Evolutionary conservation across 176 grass and related monocot genomes (phyloP).

Genomic region (Zea luxurians): DNA sequence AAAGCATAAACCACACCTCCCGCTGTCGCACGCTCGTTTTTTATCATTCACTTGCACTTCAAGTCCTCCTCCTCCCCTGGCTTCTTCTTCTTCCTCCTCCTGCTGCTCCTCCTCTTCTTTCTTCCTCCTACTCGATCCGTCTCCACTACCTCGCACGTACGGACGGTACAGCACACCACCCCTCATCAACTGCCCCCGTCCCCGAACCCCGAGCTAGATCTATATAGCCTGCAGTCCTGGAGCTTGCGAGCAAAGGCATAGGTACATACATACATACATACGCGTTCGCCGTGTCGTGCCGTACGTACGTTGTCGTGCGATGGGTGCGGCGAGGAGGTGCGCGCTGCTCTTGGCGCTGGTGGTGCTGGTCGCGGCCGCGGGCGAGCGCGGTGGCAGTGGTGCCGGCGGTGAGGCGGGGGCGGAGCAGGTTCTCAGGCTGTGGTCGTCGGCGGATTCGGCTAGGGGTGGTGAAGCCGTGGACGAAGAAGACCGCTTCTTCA

Average conservation of each 20-base stretch:
- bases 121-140: neutral
- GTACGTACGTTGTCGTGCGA: constrained; percentile 9
- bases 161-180: no score
- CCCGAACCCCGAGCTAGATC: no score
- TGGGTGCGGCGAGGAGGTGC: constrained; percentile 22
- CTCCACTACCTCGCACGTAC: neutral
- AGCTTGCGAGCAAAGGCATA: no score
- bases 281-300: no score
- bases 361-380: neutral
- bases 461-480: neutral
- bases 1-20: constrained; percentile 64
- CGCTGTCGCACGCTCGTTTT: constrained; percentile 33
- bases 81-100: neutral
- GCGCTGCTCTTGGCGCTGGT: constrained; percentile 12
- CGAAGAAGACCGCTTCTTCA: neutral
- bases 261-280: no score
- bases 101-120: neutral
- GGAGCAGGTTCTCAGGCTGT: neutral
- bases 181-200: no score
- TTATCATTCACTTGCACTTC: constrained; percentile 65
- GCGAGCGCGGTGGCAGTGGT: neutral
- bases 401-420: neutral
- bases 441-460: neutral
- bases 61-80: constrained; percentile 28
- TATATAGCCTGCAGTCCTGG: no score